Conservation (phyloP, 2,329 filamentous ascomycete species). For the Hypoxylon sp. region DNA sequence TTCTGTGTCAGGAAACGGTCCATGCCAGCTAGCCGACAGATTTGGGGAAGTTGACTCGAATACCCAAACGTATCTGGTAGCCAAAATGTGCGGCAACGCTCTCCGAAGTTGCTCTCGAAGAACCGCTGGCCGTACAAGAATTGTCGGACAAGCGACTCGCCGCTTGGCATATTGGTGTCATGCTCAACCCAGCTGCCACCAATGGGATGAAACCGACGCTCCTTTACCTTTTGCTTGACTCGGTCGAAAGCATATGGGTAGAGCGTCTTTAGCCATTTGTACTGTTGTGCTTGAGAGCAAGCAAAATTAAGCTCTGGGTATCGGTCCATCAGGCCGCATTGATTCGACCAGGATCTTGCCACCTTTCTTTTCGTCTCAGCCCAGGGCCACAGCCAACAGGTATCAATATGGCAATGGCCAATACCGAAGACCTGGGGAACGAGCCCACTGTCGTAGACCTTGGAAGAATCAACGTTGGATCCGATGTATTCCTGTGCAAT, state of each 20-base stretch:
- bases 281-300: constrained; percentile 95
- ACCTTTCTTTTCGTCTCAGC: constrained; percentile 98
- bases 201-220: constrained; percentile 93
- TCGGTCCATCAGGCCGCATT: constrained; percentile 93
- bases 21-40: constrained; percentile 96
- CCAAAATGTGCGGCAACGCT: constrained; percentile 94
- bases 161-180: constrained; percentile 96
- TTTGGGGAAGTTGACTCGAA: constrained; percentile 92
- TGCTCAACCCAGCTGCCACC: constrained; percentile 99
- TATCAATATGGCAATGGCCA: constrained; percentile 98
- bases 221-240: constrained; percentile 90
- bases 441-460: constrained; percentile 84
- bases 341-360: constrained; percentile 94
- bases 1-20: constrained; percentile 97
- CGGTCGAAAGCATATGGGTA: constrained; percentile 92
- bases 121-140: constrained; percentile 96
- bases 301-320: constrained; percentile 95
- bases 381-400: constrained; percentile 98
- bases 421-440: constrained; percentile 87
- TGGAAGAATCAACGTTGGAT: constrained; percentile 81
- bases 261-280: constrained; percentile 93
- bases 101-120: constrained; percentile 93
- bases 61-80: constrained; percentile 98
- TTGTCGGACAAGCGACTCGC: constrained; percentile 92
- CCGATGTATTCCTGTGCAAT: constrained; percentile 89